Evolutionary conservation across 2,329 filamentous ascomycete genomes (phyloP).

Genomic region (Sarocladiaceae sp.): DNA sequence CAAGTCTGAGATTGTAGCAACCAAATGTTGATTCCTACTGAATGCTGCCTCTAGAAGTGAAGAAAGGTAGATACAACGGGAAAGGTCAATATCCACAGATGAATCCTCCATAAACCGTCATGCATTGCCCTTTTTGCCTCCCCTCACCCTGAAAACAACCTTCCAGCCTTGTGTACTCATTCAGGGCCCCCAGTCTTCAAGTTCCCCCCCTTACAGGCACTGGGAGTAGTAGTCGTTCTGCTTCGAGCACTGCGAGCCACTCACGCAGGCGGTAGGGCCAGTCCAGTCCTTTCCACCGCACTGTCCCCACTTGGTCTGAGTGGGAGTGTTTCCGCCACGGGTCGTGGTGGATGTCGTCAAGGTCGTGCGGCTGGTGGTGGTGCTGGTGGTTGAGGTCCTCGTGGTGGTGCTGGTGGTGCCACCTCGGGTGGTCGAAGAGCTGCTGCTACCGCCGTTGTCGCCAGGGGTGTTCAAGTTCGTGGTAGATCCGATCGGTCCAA

Average conservation of each 20-base stretch:
- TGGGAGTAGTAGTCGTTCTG: constrained; percentile 24
- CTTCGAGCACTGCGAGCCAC: constrained; percentile 18
- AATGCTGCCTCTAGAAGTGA: too few relatives aligned
- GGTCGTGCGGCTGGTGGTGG: constrained; percentile 1
- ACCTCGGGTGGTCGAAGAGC: background rate
- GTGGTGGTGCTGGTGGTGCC: background rate
- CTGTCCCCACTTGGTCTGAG: constrained; percentile 14
- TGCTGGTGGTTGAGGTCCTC: background rate
- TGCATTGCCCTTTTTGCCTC: too few relatives aligned
- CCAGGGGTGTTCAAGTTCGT: constrained; percentile 6
- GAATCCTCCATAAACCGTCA: too few relatives aligned
- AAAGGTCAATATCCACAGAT: too few relatives aligned
- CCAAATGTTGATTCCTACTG: too few relatives aligned
- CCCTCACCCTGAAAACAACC: too few relatives aligned
- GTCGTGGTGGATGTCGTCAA: constrained; percentile 1
- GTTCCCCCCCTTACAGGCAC: constrained; percentile 13
- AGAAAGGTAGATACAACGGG: too few relatives aligned
- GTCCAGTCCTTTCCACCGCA: constrained; percentile 20
- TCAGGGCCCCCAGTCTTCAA: too few relatives aligned
- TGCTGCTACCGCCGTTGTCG: background rate
- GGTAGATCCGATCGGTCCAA: constrained; percentile 33
- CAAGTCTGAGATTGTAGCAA: too few relatives aligned
- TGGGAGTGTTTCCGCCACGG: constrained; percentile 1
- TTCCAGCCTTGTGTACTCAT: too few relatives aligned
- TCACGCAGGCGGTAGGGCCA: constrained; percentile 19